A percentile compares a stretch with the other conserved stretches of the same genome.
Conservation (phyloP, 371 early-diverging fungal species). For the Syncephalastrum monosporum region DNA sequence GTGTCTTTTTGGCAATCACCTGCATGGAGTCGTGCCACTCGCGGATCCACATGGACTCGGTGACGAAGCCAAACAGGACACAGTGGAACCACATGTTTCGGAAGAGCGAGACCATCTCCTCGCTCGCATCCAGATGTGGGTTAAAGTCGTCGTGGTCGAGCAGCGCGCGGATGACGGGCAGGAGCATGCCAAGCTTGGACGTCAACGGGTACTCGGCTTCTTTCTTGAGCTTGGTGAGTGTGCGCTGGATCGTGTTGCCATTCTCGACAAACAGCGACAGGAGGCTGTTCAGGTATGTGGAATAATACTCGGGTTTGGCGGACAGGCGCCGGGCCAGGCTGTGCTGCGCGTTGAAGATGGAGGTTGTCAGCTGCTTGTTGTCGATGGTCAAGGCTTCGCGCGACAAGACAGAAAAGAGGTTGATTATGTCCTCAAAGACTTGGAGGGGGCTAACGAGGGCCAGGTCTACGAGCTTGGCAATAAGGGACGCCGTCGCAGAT, state of each 20-base stretch:
- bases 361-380: conserved; percentile 46
- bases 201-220: conserved; percentile 52
- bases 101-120: conserved; percentile 70
- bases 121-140: conserved; percentile 57
- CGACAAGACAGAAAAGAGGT: conserved; percentile 48
- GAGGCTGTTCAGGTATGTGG: conserved; percentile 53
- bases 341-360: conserved; percentile 40
- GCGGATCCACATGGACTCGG: conserved; percentile 76
- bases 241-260: conserved; percentile 63
- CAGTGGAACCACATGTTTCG: conserved; percentile 91
- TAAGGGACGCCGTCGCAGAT: conserved; percentile 49
- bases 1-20: conserved; percentile 82
- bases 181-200: conserved; percentile 62
- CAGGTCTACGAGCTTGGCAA: conserved; percentile 56
- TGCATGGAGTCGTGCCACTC: conserved; percentile 72
- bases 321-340: conserved; percentile 54
- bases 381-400: conserved; percentile 50
- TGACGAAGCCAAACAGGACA: conserved; percentile 73
- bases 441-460: conserved; percentile 55
- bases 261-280: conserved; percentile 71
- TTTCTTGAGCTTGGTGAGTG: conserved; percentile 48
- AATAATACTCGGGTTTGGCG: conserved; percentile 55
- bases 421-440: conserved; percentile 55
- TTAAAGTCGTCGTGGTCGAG: conserved; percentile 61
- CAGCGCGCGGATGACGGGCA: conserved; percentile 67